Evolutionary conservation across 1,284 basidiomycete genomes (phyloP).

Genomic region (Ustilago lituana): DNA sequence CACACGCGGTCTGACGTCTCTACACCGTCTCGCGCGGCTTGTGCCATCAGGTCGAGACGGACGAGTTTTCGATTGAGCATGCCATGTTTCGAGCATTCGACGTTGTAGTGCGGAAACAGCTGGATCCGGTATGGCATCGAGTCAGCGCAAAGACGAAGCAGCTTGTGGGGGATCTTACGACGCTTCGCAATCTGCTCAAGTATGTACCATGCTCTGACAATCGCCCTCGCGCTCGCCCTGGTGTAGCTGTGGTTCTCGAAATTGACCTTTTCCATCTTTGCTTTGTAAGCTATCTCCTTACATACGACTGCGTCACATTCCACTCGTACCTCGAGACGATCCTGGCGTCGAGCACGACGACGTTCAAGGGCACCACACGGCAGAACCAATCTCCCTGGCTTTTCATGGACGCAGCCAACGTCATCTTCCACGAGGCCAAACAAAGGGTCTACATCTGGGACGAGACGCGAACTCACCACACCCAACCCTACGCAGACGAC

Average conservation of each 20-base stretch:
- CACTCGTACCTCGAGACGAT: slow-evolving; percentile 91
- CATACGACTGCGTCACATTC: slow-evolving; percentile 90
- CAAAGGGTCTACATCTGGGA: slow-evolving; percentile 78
- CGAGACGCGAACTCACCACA: slow-evolving; percentile 16
- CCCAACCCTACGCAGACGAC: slow-evolving; percentile 50
- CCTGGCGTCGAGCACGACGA: slow-evolving; percentile 76
- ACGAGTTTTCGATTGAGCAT: slow-evolving; percentile 91
- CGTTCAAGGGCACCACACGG: slow-evolving; percentile 47
- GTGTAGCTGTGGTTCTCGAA: too few relatives aligned
- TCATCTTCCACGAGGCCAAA: slow-evolving; percentile 85
- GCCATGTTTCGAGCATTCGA: slow-evolving; percentile 96
- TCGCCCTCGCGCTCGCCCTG: too few relatives aligned
- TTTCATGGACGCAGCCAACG: slow-evolving; percentile 86
- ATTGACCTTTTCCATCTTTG: neutral
- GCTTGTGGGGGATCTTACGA: slow-evolving; percentile 86
- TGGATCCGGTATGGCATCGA: slow-evolving; percentile 96
- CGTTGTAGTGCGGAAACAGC: slow-evolving; percentile 83
- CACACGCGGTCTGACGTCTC: too few relatives aligned
- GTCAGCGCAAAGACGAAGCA: slow-evolving; percentile 91
- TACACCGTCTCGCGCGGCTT: neutral
- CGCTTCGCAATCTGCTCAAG: slow-evolving; percentile 83
- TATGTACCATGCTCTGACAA: too few relatives aligned
- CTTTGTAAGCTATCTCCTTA: slow-evolving; percentile 79
- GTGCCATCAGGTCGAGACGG: slow-evolving; percentile 90
- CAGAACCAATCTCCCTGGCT: slow-evolving; percentile 84